Evolutionary conservation across 805 yeast species (phyloP), one percentile per base, ranked within the genome.

Genomic region (Candida insectorum): DNA sequence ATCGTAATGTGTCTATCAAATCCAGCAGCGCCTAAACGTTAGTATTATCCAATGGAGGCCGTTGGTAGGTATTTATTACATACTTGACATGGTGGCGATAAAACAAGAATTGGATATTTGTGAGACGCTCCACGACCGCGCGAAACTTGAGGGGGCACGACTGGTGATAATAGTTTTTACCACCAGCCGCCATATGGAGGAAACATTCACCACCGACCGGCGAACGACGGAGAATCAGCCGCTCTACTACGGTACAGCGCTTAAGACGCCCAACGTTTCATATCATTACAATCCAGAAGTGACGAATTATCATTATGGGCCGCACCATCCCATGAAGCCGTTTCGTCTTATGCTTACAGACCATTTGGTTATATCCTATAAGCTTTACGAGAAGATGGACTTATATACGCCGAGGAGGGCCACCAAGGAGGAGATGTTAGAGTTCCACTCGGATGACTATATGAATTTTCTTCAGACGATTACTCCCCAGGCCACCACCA

Each of bases 1-100:
- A 93, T 89, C 18, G 98, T 93, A 60, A 93, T 93, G 62, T 93
- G 98, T 71, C 98, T 85, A 69, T 93, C 98, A 60, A 89, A 93
- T 34, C 98, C 98, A n/a, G 97, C 95, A 43, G 81, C 71, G 43
- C 78, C 81, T 70, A 27, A 15, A 12, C 16, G 31, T 36, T 30
- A 36, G 32, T 36, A 30, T 10, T 8, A 20, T n/a, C n/a, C n/a
- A n/a, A n/a, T 11, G 23, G 11, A 20, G 11, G 11, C 11, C 23
- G 10, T 20, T 20, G 23, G 23, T 8, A 20, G 11, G n/a, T n/a
- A n/a, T n/a, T n/a, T n/a, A n/a, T 11, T 37, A 37, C 40, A 32
- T 37, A 37, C 40, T 27, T 37, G 40, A 37, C 40, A 37, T 35
- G 27, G 40, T 37, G 40, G 40, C 40, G 28, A 37, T 29, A 17